These are phyloP conservation scores for Arthroderma uncinatum DNA, from an alignment of 2,329 filamentous ascomycete species.

Conservation along the genomic window DNA sequence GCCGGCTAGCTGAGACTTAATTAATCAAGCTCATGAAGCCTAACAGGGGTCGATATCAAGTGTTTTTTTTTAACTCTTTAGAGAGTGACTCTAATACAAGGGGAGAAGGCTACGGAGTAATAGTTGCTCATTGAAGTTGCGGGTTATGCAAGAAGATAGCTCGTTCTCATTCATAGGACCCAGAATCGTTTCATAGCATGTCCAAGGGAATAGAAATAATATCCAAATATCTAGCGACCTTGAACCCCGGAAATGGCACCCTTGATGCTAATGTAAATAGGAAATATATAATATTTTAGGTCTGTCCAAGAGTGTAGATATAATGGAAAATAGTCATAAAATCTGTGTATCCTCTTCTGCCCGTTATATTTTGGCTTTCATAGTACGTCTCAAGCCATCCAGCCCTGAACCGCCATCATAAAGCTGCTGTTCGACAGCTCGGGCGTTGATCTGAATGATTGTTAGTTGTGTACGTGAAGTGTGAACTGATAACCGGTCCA, in stretches of 20 bases:
- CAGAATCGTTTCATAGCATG: background rate
- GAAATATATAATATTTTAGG: background rate
- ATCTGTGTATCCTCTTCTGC: background rate
- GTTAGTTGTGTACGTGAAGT: background rate
- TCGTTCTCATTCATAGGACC: too few relatives aligned
- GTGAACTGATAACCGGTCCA: slow-evolving; percentile 18
- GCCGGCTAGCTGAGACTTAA: background rate
- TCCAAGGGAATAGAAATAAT: background rate
- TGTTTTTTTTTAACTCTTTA: background rate
- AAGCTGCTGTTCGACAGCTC: slow-evolving; percentile 71
- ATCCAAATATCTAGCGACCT: background rate
- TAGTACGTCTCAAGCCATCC: slow-evolving; percentile 40
- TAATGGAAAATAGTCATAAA: background rate
- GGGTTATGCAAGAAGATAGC: too few relatives aligned
- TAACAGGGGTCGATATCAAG: background rate
- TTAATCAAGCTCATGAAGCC: background rate
- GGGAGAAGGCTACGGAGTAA: too few relatives aligned
- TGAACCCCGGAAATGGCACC: background rate
- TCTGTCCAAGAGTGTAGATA: background rate
- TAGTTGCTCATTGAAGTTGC: too few relatives aligned
- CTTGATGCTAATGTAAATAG: background rate
- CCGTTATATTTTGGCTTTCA: slow-evolving; percentile 41
- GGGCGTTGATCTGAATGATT: slow-evolving; percentile 61
- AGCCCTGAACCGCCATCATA: slow-evolving; percentile 66
- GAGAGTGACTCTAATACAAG: too few relatives aligned